Evolutionary conservation across 139 green algal genomes (phyloP), one percentile per base, ranked within the genome.

Genomic region (Trebouxia sp.): DNA sequence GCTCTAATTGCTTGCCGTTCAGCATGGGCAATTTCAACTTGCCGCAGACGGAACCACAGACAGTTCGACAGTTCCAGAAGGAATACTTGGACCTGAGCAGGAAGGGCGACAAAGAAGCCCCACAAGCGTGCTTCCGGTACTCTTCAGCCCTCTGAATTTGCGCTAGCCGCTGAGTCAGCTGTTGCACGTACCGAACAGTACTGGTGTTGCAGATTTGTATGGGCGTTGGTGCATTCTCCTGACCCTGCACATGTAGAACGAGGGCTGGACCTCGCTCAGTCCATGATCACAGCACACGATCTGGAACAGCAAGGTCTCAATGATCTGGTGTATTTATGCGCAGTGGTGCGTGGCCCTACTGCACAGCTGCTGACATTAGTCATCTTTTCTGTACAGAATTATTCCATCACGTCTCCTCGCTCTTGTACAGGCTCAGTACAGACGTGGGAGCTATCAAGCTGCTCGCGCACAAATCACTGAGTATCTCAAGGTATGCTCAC

Each of bases 201-300:
- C n/a, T n/a, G n/a, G n/a, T n/a, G n/a, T n/a, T 72, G 62, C 62
- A 72, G 62, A 32, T 72, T 72, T 45, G 62, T 72, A 1, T 72
- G 62, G 62, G 62, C 62, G 26, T 45, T 72, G 35, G 62, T 72
- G 37, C 62, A 72, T n/a, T 72, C 62, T 14, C 62, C 62, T 41
- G 62, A 72, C 20, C 62, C 62, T 28, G 62, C 62, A 9, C 62
- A 72, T 45, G 32, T 72, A 6, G 32, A 72, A 8, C 62, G 62
- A 28, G 62, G 62, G 17, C 35, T 72, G 24, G 62, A 72, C 20
- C 20, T 72, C 14, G 62, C 62, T 2, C 62, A 72, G 62, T 72
- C 62, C 62, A 72, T 72, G 62, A 72, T 72, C 62, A 72, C 42
- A n/a, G 62, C 62, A 12, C 26, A 35, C 42, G 62, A 72, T 17